Evolutionary conservation across 2,329 filamentous ascomycete species (phyloP).

Genomic region (Alternaria angustiovoidea): DNA sequence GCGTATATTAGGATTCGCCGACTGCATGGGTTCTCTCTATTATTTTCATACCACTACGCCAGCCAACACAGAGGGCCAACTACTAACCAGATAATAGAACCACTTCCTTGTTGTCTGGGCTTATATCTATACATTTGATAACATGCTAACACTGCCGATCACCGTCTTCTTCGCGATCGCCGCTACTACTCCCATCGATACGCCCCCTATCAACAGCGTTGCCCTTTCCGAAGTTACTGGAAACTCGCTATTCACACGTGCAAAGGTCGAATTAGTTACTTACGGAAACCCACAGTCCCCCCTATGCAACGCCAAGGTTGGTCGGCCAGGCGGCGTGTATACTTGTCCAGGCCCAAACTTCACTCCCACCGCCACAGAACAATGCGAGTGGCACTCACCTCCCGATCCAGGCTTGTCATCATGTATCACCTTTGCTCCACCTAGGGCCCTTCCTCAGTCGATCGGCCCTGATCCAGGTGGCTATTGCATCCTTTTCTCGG

Average conservation of each 20-base stretch:
- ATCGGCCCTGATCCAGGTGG: constrained; percentile 1
- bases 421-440: not conserved
- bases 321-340: constrained; percentile 2
- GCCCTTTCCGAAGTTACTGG: not conserved
- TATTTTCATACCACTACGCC: not conserved
- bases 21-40: not conserved
- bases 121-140: rapidly evolving
- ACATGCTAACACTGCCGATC: not conserved
- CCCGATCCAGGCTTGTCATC: not conserved
- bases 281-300: not conserved
- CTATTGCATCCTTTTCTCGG: not conserved
- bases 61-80: not conserved
- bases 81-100: not conserved
- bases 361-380: not conserved
- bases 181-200: not conserved
- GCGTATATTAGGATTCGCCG: not conserved
- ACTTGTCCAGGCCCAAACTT: not conserved
- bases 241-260: not conserved
- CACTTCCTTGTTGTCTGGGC: rapidly evolving
- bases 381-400: constrained; percentile 1
- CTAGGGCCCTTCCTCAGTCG: not conserved
- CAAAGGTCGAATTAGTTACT: not conserved
- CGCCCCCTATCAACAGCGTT: not conserved
- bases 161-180: not conserved
- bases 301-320: not conserved